Percentiles rank a stretch among this genome's conserved stretches.
Evolutionary conservation across 345 rosid species (phyloP).

Genomic region (Populus davidiana): DNA sequence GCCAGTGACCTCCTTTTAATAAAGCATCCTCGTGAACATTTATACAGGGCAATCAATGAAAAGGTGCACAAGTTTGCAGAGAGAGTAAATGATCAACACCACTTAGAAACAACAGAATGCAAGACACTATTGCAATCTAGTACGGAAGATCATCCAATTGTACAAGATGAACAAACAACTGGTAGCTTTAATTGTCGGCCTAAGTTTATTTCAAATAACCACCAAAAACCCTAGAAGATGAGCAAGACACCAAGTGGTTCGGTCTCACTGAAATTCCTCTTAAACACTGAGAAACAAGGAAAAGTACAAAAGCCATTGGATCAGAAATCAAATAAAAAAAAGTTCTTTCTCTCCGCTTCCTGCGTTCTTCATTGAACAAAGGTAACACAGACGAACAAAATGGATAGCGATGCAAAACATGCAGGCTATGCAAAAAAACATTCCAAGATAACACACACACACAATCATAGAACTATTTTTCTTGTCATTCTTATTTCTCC

Average conservation of each 20-base stretch:
- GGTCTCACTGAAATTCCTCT: neutral
- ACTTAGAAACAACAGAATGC: neutral
- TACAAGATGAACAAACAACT: neutral
- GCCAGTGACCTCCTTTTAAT: neutral
- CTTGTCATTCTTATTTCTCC: neutral
- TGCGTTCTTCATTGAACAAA: neutral
- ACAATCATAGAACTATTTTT: neutral
- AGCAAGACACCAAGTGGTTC: neutral
- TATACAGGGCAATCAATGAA: neutral
- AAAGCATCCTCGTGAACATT: neutral
- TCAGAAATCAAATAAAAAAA: neutral
- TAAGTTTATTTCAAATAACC: neutral
- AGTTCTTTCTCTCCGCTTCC: neutral
- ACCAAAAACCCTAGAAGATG: neutral
- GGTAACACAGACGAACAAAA: neutral
- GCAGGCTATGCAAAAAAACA: neutral
- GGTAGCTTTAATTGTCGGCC: neutral
- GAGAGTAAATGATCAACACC: neutral
- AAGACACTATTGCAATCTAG: neutral
- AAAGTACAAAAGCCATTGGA: neutral
- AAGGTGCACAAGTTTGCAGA: neutral
- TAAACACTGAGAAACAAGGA: neutral
- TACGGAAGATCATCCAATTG: neutral
- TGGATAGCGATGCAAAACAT: neutral
- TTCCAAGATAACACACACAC: neutral